Evolutionary conservation across 2,329 filamentous ascomycete genomes (phyloP), one percentile per base, ranked within the genome.

Genomic region (Basipetospora chlamydospora): DNA sequence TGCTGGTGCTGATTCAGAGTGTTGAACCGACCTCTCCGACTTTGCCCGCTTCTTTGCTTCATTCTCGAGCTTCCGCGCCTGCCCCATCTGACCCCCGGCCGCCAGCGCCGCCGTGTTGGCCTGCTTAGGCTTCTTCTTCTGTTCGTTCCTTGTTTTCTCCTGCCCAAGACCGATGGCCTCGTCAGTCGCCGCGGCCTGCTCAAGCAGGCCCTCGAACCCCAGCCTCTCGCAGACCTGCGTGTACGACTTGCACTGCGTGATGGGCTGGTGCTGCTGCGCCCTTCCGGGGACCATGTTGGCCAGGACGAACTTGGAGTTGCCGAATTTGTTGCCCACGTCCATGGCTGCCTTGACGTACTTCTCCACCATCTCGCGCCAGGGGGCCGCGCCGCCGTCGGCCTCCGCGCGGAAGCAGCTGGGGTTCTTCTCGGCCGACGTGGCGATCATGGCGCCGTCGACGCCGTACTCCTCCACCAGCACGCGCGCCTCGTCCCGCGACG

Each of bases 401-500:
- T 70, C 59, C 1, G 68, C 55, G 26, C 81, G 71, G 63, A 98
- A 98, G 49, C 82, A 87, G 44, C 83, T 92, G 3, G 86, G 74
- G 52, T 98, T 98, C 44, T 78, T 73, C 62, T 98, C 90, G 1
- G 90, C 90, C 3, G 84, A 72, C 3, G 85, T 90, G 8, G 90
- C 90, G 49, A 98, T 96, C 90, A 98, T 98, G 42, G 84, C 90
- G 5, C 87, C 88, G 50, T 96, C 87, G 5, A 81, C 82, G n/a
- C 77, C 79, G 51, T 73, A 95, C 53, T 94, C 80, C 18, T 70
- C 49, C 42, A 86, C 78, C 6, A 98, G 66, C 41, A 64, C 54
- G 6, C 81, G 51, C 0, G 77, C 88, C 41, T 93, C 66, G 35
- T 84, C 80, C 38, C 82, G 73, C 26, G 66, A 73, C 38, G 69